Evolutionary conservation across 495 filamentous ascomycete genomes (phyloP), one percentile per base, ranked within the genome.

Genomic region (Paragyromitra xinjiangensis): DNA sequence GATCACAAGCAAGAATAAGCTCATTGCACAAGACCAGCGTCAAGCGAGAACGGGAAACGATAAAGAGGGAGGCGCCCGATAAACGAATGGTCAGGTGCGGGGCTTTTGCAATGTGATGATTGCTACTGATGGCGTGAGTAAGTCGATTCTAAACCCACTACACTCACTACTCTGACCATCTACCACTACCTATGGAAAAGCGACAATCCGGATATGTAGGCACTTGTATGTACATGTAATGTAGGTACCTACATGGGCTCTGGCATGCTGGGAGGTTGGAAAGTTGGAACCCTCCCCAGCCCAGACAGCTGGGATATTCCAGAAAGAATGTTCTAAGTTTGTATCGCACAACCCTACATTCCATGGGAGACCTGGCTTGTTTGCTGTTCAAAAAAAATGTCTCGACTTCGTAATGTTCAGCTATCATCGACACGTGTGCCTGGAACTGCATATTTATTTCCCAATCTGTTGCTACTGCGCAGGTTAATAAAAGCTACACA

Each of bases 51-150:
- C 24, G 56, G 73, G 66, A 63, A 53, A 56, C 50, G 68, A 76
- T 76, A 71, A 63, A 56, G 69, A 71, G 48, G 45, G 69, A 73
- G 64, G 56, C 39, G 26, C 45, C 59, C 67, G 73, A 64, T 65
- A 76, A 72, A 76, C 58, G 66, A 64, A 51, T 56, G 42, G 51
- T 75, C 72, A 75, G 73, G 73, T 75, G 73, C 48, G 66, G 73
- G 70, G 64, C 64, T 69, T 19, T 69, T 24, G 64, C 34, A 69
- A 61, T 42, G 42, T 39, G 42, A 56, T 65, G n/a, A 19, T 24
- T 73, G 22, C 14, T 73, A 24, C 29, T 73, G 59, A 24, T 56
- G 48, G 42, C 55, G 48, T 42, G 58, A 51, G 69, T 44, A 26
- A 51, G 59, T 40, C 34, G 53, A 44, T 56, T 44, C 56, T 39